Percentiles rank a stretch among this genome's conserved stretches.
phyloP scores from a whole-genome alignment of 495 filamentous ascomycete species.

The Thermothielavioides terrestris region DNA sequence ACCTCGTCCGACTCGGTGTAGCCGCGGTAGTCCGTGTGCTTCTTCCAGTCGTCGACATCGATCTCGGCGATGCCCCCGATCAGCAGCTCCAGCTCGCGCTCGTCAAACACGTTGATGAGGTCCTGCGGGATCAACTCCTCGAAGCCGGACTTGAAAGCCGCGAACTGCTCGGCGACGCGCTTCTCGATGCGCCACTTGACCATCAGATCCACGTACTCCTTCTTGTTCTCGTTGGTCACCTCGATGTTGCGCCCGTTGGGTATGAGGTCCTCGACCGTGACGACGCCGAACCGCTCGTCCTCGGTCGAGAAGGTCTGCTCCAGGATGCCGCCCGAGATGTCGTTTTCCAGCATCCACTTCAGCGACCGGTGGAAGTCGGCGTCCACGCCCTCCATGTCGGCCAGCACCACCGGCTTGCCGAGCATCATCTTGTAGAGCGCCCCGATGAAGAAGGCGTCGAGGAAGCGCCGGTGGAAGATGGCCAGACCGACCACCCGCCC shows the following conservation, averaged over 20 bases:
- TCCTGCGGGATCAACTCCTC: slow-evolving; percentile 95
- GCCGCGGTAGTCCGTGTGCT: slow-evolving; percentile 99
- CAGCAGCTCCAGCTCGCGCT: slow-evolving; percentile 90
- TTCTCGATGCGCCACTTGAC: slow-evolving; percentile 99
- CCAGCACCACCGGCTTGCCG: slow-evolving; percentile 79
- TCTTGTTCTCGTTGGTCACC: slow-evolving; percentile 95
- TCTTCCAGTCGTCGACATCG: slow-evolving; percentile 99
- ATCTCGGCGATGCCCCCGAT: slow-evolving; percentile 99
- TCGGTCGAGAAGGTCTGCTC: slow-evolving; percentile 94
- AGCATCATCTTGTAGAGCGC: slow-evolving; percentile 99
- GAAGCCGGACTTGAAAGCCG: slow-evolving; percentile 94
- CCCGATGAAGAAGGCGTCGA: slow-evolving; percentile 99
- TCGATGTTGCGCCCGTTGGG: slow-evolving; percentile 83
- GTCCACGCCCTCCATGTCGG: slow-evolving; percentile 99
- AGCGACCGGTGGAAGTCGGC: slow-evolving; percentile 92
- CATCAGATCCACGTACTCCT: slow-evolving; percentile 90
- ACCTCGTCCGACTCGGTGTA: slow-evolving; percentile 97
- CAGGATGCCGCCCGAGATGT: slow-evolving; percentile 78
- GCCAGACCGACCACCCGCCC: slow-evolving; percentile 94
- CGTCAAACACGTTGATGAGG: slow-evolving; percentile 96
- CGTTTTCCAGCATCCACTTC: slow-evolving; percentile 95
- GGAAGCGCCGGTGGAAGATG: slow-evolving; percentile 96
- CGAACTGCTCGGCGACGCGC: slow-evolving; percentile 94
- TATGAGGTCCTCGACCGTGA: slow-evolving; percentile 85
- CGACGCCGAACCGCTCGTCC: slow-evolving; percentile 94